Evolutionary conservation across 2,329 filamentous ascomycete genomes (phyloP).

Genomic region (Plenodomus tracheiphilus): DNA sequence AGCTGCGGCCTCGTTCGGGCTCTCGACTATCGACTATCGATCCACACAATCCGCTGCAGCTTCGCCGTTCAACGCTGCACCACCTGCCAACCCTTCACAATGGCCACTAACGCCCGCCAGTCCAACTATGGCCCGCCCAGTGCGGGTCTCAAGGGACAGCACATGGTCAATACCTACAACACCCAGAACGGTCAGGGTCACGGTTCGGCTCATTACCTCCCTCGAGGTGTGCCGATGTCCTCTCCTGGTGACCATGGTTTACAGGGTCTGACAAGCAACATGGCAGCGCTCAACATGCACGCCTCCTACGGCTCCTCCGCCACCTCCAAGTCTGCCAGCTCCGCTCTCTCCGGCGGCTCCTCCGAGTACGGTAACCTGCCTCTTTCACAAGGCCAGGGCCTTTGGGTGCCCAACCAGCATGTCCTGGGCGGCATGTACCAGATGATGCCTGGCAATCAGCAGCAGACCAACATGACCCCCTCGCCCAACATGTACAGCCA

Average conservation of each 20-base stretch:
- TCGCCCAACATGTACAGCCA: constrained; percentile 52
- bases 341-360: constrained; percentile 36
- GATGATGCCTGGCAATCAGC: constrained; percentile 38
- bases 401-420: constrained; percentile 45
- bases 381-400: constrained; percentile 41
- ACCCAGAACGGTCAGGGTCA: constrained; percentile 34
- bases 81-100: constrained; percentile 6
- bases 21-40: constrained; percentile 9
- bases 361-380: constrained; percentile 41
- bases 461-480: constrained; percentile 34
- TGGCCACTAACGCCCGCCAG: constrained; percentile 39
- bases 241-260: constrained; percentile 35
- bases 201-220: constrained; percentile 38
- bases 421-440: constrained; percentile 40
- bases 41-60: no score
- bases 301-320: constrained; percentile 37
- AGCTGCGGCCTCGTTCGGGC: constrained; percentile 10
- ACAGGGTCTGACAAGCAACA: constrained; percentile 39
- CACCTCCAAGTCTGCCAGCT: constrained; percentile 37
- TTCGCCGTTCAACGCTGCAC: background rate
- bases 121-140: constrained; percentile 30
- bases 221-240: constrained; percentile 41
- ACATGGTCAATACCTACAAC: constrained; percentile 36
- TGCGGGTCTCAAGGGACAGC: constrained; percentile 37
- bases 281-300: constrained; percentile 43